Evolutionary conservation across 768 basidiomycete species (phyloP), one percentile per base, ranked within the genome.

Genomic region (Trametes elegans): DNA sequence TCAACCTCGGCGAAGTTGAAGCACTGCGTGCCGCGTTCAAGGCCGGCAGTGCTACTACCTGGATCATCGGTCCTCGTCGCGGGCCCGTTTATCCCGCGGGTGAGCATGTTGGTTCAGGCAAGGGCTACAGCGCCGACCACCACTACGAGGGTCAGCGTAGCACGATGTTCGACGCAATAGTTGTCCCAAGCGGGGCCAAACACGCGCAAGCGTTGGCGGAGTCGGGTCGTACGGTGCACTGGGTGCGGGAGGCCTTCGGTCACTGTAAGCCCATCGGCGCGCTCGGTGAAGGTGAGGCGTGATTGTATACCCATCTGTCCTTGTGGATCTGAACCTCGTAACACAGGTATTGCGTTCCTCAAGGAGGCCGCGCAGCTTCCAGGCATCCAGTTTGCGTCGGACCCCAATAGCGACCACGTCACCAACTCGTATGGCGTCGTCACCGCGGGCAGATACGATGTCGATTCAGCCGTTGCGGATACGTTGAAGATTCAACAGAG

Each of bases 221-320:
- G 60, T 81, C 79, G 43, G 93, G 92, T 5, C 80, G 92, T 19
- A 78, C 78, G 7, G 71, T 91, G n/a, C 90, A 95, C 66, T 92
- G 87, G 77, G 79, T 88, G 3, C 80, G 88, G 41, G 92, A 94
- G 70, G 85, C 90, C 2, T 94, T 89, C 70, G 87, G 87, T 19
- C 93, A 94, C 69, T 86, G 83, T 71, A 94, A 94, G 73, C 68
- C 87, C 16, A 89, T 96, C 53, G 88, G 83, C 2, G 90, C 84
- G 1, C 74, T 87, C 41, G 93, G 91, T 9, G 78, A 82, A 66
- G 85, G 85, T 81, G 38, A 34, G 62, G 41, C 10, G 19, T 16
- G 9, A n/a, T n/a, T 35, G 28, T 68, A 60, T n/a, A n/a, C n/a
- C n/a, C n/a, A n/a, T n/a, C 18, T 16, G 18, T 19, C 14, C 18